These are phyloP conservation scores for Ramalina intermedia DNA, from an alignment of 495 filamentous ascomycete genomes.

Conservation along the genomic window DNA sequence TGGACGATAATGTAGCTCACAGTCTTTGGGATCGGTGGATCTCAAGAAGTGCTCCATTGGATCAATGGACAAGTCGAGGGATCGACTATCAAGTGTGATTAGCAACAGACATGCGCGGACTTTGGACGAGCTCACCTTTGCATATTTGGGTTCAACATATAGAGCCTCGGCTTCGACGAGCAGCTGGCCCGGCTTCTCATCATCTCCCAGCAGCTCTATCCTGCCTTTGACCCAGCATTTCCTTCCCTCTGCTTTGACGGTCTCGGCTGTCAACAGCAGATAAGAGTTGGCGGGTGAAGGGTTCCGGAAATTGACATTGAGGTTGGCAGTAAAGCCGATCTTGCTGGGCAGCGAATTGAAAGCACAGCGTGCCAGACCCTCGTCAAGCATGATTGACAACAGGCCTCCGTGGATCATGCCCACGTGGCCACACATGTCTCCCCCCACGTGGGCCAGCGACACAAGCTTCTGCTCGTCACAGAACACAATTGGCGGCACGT, in stretches of 20 bases:
- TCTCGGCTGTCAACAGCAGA: slow-evolving; percentile 66
- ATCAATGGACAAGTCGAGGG: no score
- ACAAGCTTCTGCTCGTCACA: slow-evolving; percentile 54
- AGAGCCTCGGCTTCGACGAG: slow-evolving; percentile 69
- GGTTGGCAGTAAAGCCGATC: slow-evolving; percentile 77
- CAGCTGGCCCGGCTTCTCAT: slow-evolving; percentile 46
- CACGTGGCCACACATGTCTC: slow-evolving; percentile 75
- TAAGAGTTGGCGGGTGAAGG: slow-evolving; percentile 66
- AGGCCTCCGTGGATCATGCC: slow-evolving; percentile 88
- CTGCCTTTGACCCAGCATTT: slow-evolving; percentile 93
- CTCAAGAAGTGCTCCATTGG: no score
- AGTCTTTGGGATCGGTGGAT: no score
- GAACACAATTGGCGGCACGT: slow-evolving; percentile 72
- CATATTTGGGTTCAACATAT: slow-evolving; percentile 80
- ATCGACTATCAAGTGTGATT: no score
- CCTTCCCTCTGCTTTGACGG: slow-evolving; percentile 76
- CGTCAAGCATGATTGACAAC: slow-evolving; percentile 82
- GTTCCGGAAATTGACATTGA: slow-evolving; percentile 77
- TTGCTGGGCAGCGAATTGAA: slow-evolving; percentile 82
- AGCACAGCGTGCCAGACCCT: slow-evolving; percentile 80
- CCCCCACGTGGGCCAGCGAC: slow-evolving; percentile 65
- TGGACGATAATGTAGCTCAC: no score
- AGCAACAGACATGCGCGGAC: no score
- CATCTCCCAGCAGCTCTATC: slow-evolving; percentile 65
- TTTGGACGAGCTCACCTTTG: slow-evolving; percentile 38